Evolutionary conservation across 495 filamentous ascomycete species (phyloP).

Genomic region (Penicillium simplicissimum): DNA sequence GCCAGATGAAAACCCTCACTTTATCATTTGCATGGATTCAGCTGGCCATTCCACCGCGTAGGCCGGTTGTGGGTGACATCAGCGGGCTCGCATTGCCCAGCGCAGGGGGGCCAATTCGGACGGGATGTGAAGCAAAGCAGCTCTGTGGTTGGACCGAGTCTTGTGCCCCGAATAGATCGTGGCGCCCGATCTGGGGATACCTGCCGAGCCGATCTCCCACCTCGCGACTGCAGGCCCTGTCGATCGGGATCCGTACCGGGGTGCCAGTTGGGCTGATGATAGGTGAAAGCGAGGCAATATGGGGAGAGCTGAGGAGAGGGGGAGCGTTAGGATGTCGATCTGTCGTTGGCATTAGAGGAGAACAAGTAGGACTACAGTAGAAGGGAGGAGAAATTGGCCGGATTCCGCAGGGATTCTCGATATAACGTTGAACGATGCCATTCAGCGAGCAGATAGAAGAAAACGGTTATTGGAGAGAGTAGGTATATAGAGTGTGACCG

Average conservation of each 20-base stretch:
- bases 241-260: background rate
- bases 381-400: background rate
- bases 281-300: background rate
- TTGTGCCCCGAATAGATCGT: background rate
- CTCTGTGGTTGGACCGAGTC: background rate
- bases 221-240: background rate
- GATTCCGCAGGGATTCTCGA: background rate
- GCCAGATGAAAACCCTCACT: background rate
- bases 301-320: background rate
- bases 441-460: background rate
- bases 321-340: background rate
- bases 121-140: background rate
- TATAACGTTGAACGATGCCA: background rate
- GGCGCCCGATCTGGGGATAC: background rate
- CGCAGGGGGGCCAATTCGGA: background rate
- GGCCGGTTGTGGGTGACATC: constrained; percentile 1
- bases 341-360: background rate
- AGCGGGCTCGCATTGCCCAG: background rate
- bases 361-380: background rate
- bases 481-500: no score
- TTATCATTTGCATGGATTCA: background rate
- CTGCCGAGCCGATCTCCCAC: background rate
- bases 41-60: constrained; percentile 2
- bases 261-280: background rate
- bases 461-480: no score